Conservation (phyloP, 2,329 filamentous ascomycete species). For the Venturia effusa region DNA sequence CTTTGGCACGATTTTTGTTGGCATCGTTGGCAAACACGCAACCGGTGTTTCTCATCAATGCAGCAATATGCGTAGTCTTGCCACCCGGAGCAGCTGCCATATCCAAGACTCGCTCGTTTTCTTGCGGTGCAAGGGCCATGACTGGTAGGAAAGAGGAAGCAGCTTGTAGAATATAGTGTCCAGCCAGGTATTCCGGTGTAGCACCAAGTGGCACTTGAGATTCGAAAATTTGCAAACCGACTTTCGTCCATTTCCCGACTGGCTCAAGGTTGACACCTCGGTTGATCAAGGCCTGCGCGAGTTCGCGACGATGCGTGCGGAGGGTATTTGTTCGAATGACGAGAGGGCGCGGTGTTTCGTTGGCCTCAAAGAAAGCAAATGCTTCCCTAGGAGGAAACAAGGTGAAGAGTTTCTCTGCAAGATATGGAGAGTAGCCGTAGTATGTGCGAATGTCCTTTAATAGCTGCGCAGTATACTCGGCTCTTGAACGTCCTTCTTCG, state of each 20-base stretch:
- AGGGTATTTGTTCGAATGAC: constrained; percentile 97
- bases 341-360: constrained; percentile 86
- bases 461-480: constrained; percentile 79
- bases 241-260: constrained; percentile 97
- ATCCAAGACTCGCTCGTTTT: constrained; percentile 83
- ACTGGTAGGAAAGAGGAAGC: constrained; percentile 94
- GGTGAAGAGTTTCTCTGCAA: constrained; percentile 92
- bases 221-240: constrained; percentile 94
- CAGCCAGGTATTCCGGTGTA: constrained; percentile 92
- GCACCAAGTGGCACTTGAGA: constrained; percentile 78
- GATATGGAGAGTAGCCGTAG: constrained; percentile 88
- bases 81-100: constrained; percentile 93
- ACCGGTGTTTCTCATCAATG: constrained; percentile 94
- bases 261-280: constrained; percentile 92
- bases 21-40: constrained; percentile 94
- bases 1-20: constrained; percentile 86
- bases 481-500: constrained; percentile 68
- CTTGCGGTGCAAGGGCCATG: constrained; percentile 92
- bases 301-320: constrained; percentile 62
- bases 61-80: constrained; percentile 94
- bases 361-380: constrained; percentile 97
- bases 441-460: constrained; percentile 90
- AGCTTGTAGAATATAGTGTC: constrained; percentile 95
- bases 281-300: constrained; percentile 90
- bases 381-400: constrained; percentile 90